Evolutionary conservation across 179 eudicot genomes (phyloP).

Genomic region (Silene vulgaris): DNA sequence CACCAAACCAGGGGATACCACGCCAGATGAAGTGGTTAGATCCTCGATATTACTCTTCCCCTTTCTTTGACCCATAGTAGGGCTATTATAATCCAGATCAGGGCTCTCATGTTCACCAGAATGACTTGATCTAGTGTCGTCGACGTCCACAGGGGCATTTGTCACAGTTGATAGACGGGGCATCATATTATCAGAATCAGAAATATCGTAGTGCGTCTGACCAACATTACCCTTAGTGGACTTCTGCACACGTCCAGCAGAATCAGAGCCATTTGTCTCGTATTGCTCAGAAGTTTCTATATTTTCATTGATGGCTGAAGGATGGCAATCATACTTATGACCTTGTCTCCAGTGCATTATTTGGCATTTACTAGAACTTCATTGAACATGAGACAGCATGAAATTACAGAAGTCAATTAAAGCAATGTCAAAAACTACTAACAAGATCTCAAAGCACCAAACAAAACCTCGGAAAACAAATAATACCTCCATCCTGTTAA

Average conservation of each 20-base stretch:
- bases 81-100: conserved; percentile 10
- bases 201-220: conserved; percentile 10
- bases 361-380: conserved; percentile 92
- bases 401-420: background rate
- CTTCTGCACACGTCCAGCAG: conserved; percentile 19
- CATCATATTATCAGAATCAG: conserved; percentile 17
- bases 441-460: background rate
- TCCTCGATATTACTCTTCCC: conserved; percentile 13
- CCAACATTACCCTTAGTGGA: background rate
- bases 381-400: background rate
- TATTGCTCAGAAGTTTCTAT: conserved; percentile 26
- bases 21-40: conserved; percentile 8
- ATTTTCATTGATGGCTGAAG: conserved; percentile 29
- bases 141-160: conserved; percentile 14
- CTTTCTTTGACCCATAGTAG: conserved; percentile 20
- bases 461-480: background rate
- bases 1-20: conserved; percentile 14
- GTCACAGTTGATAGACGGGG: conserved; percentile 33
- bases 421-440: background rate
- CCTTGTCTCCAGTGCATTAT: conserved; percentile 89
- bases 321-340: conserved; percentile 73
- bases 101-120: conserved; percentile 10
- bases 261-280: conserved; percentile 19
- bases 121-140: conserved; percentile 12
- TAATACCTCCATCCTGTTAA: background rate